Conservation (phyloP, 805 yeast species). For the Debaryomyces hansenii region DNA sequence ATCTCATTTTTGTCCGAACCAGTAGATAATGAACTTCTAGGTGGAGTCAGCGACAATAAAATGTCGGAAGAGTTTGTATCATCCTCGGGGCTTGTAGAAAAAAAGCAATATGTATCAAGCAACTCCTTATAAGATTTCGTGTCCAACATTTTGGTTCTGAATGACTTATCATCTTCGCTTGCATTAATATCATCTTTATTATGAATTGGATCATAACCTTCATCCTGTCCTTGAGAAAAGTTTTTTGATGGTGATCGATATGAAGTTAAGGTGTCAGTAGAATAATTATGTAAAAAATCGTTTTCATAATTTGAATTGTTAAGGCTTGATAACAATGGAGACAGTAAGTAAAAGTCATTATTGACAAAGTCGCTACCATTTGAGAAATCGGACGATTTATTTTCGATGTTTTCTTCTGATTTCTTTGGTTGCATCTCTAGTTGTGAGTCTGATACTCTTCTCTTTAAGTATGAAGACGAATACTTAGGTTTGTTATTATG, state of each 20-base stretch:
- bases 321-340: conserved; percentile 33
- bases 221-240: not conserved
- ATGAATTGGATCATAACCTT: not conserved
- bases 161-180: not conserved
- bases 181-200: not conserved
- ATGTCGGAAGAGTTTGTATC: no score
- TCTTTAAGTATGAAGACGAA: conserved; percentile 36
- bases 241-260: not conserved
- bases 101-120: conserved; percentile 62
- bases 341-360: conserved; percentile 35
- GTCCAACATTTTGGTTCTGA: conserved; percentile 35
- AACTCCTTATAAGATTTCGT: conserved; percentile 57
- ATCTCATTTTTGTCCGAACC: no score
- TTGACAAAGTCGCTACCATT: conserved; percentile 27
- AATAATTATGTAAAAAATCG: conserved; percentile 4
- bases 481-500: conserved; percentile 35
- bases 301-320: conserved; percentile 6
- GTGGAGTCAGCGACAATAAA: no score
- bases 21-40: no score
- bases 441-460: conserved; percentile 31
- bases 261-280: not conserved
- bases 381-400: conserved; percentile 11
- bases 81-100: conserved; percentile 21
- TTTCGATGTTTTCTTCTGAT: not conserved
- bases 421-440: conserved; percentile 7